Conservation (phyloP, 352 stramenopile genomes). For the Globisporangium cederbergense region DNA sequence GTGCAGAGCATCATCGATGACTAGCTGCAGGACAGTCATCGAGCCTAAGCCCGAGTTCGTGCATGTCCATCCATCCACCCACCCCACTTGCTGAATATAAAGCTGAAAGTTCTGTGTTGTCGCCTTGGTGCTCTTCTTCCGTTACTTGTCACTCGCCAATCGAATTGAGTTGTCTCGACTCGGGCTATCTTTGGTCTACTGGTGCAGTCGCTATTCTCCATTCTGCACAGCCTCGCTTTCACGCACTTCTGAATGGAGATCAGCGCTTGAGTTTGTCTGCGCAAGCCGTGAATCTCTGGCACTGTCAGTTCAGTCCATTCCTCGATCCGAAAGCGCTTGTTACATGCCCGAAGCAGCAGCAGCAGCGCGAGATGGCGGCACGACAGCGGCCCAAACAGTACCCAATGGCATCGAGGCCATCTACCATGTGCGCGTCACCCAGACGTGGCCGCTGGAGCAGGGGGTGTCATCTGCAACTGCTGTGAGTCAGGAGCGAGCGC, state of each 20-base stretch:
- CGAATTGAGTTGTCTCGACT: not conserved
- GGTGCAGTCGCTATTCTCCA: not conserved
- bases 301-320: constrained; percentile 1
- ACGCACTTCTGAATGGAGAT: not conserved
- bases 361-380: constrained; percentile 4
- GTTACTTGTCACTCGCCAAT: constrained; percentile 1
- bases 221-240: not conserved
- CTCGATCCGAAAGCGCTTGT: not conserved
- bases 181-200: constrained; percentile 5
- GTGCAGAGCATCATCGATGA: constrained; percentile 27
- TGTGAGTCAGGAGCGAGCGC: not conserved
- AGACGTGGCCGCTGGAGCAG: constrained; percentile 18
- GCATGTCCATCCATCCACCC: not conserved
- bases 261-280: not conserved
- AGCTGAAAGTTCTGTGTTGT: not conserved
- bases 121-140: not conserved
- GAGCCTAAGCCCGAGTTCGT: not conserved
- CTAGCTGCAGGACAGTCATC: not conserved
- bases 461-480: not conserved
- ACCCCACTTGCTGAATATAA: constrained; percentile 8
- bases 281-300: not conserved
- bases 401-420: constrained; percentile 18
- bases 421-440: constrained; percentile 39
- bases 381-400: not conserved
- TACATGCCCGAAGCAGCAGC: constrained; percentile 2